These are phyloP conservation scores for Mytilinidion resinicola DNA, from an alignment of 495 filamentous ascomycete species.

Conservation along the genomic window DNA sequence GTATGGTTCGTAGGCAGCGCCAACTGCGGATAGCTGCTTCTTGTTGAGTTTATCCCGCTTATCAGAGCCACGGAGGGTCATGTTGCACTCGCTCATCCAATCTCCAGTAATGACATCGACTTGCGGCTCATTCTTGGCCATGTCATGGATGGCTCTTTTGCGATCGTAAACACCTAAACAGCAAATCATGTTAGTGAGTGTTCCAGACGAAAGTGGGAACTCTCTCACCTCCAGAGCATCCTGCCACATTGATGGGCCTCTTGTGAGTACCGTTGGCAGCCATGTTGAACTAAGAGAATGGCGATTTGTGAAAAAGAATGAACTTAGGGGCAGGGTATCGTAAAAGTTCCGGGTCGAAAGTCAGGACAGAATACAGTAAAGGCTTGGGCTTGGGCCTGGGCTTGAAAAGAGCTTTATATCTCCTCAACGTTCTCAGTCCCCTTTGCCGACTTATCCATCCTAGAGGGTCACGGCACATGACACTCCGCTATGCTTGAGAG, in stretches of 20 bases:
- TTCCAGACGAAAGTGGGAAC: background rate
- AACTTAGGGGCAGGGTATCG: too few species aligned
- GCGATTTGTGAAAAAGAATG: too few species aligned
- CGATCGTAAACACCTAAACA: constrained; percentile 17
- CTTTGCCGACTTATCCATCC: too few species aligned
- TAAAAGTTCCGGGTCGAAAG: too few species aligned
- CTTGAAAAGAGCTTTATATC: too few species aligned
- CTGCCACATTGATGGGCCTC: constrained; percentile 18
- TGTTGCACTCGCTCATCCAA: constrained; percentile 22
- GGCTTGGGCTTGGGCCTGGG: too few species aligned
- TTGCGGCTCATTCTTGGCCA: constrained; percentile 16
- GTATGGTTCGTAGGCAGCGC: constrained; percentile 18
- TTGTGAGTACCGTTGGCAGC: constrained; percentile 11
- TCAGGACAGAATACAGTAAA: too few species aligned
- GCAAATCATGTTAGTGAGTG: background rate
- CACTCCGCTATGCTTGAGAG: too few species aligned
- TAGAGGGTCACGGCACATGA: too few species aligned
- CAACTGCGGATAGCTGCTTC: constrained; percentile 7
- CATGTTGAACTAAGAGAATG: background rate
- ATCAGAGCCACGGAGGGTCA: constrained; percentile 18
- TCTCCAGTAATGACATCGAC: constrained; percentile 26
- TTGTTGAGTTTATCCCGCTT: constrained; percentile 14
- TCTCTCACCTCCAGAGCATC: constrained; percentile 17
- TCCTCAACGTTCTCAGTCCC: too few species aligned
- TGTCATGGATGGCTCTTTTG: constrained; percentile 19